Base-by-base conservation (phyloP, 352 stramenopile species). In the Pythium scleroteichum region DNA sequence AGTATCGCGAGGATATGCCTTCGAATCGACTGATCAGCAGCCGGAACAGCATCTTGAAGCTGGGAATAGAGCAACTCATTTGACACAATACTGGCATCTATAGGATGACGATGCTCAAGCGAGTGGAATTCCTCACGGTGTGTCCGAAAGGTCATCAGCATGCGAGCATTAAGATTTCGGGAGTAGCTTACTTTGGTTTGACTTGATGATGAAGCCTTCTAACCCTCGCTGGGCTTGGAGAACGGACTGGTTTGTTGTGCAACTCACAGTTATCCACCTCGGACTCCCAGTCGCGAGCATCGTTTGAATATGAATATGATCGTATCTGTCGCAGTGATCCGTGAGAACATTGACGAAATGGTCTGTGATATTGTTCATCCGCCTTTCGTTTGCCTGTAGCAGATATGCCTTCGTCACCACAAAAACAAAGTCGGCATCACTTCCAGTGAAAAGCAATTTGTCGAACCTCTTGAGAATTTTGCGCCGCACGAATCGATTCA, bases 331-430 rank as follows among this genome's bases (percentile, higher is more conserved):
- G 20, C 22, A 19, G 47, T 53, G 47, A 22, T 16, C 27, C 26
- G 16, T 40, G 6, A 53, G 47, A 35, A 22, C 2, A 53, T 53
- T 13, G 4, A 24, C 20, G 8, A 53, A 38, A 53, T 53, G 47
- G 22, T 16, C 12, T 13, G 23, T 26, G 20, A 53, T 32, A 6
- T 22, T 38, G 12, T 53, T 13, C 10, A 53, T 38, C 4, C 47
- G 47, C 17, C 3, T 17, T 27, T 38, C 13, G 24, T 53, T 8
- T 5, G 4, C 2, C 13, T 29, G 23, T 12, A 53, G 12, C 22
- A 53, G 23, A 19, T 53, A 20, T 22, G 47, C 47, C 19, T 53
- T 53, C 38, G 47, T 53, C 47, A 4, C 47, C n/a, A 53, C 24
- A 19, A 53, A 38, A 12, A 23, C 47, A 20, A 40, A 13, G 9